phyloP scores from a whole-genome alignment of 75 land plant genomes.

The Picea glauca region DNA sequence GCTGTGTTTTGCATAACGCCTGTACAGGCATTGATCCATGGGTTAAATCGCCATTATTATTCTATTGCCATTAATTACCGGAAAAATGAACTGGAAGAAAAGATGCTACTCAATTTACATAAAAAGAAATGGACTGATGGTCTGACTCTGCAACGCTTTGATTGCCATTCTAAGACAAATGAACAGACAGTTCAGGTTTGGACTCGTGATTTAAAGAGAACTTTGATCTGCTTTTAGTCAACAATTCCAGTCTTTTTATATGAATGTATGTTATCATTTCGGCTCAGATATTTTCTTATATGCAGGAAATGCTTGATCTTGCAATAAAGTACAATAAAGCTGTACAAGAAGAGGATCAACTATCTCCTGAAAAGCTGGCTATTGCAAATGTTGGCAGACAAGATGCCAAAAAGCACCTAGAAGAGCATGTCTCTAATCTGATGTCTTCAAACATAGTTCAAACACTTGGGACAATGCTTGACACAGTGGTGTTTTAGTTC shows the following conservation, averaged over 20 bases:
- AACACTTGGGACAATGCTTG: conserved; percentile 90
- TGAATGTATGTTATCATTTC: background rate
- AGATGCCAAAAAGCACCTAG: conserved; percentile 97
- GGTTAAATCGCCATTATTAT: conserved; percentile 93
- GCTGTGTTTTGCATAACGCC: background rate
- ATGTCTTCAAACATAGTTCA: conserved; percentile 97
- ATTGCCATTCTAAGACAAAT: conserved; percentile 87
- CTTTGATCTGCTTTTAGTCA: background rate
- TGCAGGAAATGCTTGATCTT: conserved; percentile 91
- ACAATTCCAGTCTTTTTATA: background rate
- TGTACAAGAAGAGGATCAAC: conserved; percentile 94
- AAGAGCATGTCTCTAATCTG: conserved; percentile 93
- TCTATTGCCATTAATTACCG: conserved; percentile 97
- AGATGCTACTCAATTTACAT: conserved; percentile 92
- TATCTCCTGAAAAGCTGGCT: conserved; percentile 90
- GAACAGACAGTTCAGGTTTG: conserved; percentile 89
- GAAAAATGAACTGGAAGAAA: conserved; percentile 97
- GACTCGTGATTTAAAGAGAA: background rate
- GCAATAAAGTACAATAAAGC: conserved; percentile 95
- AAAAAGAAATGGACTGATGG: conserved; percentile 99
- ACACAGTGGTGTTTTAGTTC: conserved; percentile 82
- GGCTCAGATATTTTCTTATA: background rate
- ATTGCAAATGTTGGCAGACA: conserved; percentile 99
- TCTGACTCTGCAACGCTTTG: conserved; percentile 74
- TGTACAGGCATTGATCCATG: conserved; percentile 94